Conservation (phyloP, 257 asterid species). For the Penstemon eatonii region DNA sequence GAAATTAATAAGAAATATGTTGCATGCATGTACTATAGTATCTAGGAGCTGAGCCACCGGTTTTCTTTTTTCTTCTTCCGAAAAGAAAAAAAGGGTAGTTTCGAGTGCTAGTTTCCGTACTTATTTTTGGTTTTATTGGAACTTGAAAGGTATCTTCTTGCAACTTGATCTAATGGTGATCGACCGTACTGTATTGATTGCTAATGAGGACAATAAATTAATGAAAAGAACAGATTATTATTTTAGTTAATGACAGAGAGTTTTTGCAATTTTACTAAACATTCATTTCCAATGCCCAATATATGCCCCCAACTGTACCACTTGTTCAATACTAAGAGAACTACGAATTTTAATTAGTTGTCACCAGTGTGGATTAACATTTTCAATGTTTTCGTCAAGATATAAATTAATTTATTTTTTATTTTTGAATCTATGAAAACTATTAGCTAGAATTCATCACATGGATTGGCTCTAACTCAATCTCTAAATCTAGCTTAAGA, state of each 20-base stretch:
- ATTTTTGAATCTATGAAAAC: too few relatives aligned
- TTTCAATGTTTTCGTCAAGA: too few relatives aligned
- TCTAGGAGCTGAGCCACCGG: too few relatives aligned
- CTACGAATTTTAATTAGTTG: too few relatives aligned
- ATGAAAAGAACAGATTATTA: not conserved
- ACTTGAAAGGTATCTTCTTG: not conserved
- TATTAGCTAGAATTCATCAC: too few relatives aligned
- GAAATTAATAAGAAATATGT: too few relatives aligned
- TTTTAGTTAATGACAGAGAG: not conserved
- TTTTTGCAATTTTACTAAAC: not conserved
- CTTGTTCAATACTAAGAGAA: not conserved
- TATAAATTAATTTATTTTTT: too few relatives aligned
- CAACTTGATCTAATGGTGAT: not conserved
- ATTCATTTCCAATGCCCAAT: not conserved
- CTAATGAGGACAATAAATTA: not conserved
- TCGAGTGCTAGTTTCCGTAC: not conserved
- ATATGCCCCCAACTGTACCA: not conserved
- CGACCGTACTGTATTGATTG: not conserved
- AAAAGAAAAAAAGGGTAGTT: not conserved
- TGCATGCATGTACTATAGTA: too few relatives aligned
- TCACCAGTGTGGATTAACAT: too few relatives aligned
- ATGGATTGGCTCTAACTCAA: too few relatives aligned
- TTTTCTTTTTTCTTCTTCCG: too few relatives aligned
- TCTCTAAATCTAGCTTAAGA: too few relatives aligned
- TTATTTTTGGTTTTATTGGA: not conserved